Conservation (phyloP, 2,329 filamentous ascomycete species). For the Ceratocystis alfenasii region DNA sequence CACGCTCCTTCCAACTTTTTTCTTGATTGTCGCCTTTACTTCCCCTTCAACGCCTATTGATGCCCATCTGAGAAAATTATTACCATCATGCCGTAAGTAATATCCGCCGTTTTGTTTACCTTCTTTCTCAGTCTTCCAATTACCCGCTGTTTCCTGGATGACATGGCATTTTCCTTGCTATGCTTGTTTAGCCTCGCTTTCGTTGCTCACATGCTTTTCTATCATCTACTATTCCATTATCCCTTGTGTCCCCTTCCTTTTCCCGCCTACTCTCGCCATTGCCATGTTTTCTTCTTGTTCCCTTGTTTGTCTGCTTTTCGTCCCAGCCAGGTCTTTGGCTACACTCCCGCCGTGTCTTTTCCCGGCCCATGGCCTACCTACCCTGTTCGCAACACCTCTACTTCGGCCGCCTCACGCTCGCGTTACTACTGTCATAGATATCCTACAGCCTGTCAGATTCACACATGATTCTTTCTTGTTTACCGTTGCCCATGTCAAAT, state of each 20-base stretch:
- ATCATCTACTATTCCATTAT: not conserved
- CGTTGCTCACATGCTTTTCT: not conserved
- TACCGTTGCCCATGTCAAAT: slow-evolving; percentile 4
- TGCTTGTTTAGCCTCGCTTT: not conserved
- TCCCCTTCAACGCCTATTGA: not conserved
- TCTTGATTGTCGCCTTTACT: not conserved
- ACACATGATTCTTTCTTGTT: not conserved
- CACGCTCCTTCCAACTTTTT: not conserved
- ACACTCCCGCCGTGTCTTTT: not conserved
- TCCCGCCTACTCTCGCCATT: not conserved
- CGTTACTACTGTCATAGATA: not conserved
- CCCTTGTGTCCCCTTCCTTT: not conserved
- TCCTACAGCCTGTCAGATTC: not conserved
- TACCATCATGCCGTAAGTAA: slow-evolving; percentile 11
- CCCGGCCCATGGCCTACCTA: not conserved
- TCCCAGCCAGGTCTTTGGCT: not conserved
- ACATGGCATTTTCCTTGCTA: not conserved
- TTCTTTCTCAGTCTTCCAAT: not conserved
- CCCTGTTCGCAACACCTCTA: not conserved
- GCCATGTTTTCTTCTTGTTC: not conserved
- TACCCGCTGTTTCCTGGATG: not conserved
- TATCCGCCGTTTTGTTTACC: not conserved
- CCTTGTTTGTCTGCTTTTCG: not conserved
- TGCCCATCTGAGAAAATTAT: not conserved
- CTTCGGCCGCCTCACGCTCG: not conserved